A percentile compares a stretch with the other conserved stretches of the same genome.
Evolutionary conservation across 2,329 filamentous ascomycete genomes (phyloP).

Genomic region (Xylaria sp.): DNA sequence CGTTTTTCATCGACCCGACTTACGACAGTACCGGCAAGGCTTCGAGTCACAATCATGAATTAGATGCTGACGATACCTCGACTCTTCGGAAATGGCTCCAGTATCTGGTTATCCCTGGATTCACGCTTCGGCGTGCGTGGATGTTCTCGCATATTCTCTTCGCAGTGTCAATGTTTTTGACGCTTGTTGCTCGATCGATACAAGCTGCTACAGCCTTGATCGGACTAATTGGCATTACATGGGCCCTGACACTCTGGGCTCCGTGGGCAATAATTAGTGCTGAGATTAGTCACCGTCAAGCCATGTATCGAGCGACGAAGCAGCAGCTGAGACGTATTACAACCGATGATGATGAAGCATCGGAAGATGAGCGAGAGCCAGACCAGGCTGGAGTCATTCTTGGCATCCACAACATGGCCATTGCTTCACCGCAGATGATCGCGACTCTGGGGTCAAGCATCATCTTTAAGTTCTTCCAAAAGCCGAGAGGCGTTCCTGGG

Average conservation of each 20-base stretch:
- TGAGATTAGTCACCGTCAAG: constrained; percentile 85
- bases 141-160: constrained; percentile 85
- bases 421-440: constrained; percentile 89
- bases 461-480: constrained; percentile 86
- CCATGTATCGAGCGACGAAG: constrained; percentile 51
- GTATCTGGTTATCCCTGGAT: constrained; percentile 74
- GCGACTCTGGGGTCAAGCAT: constrained; percentile 83
- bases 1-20: constrained; percentile 83
- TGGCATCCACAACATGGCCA: constrained; percentile 94
- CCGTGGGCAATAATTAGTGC: constrained; percentile 94
- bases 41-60: constrained; percentile 26
- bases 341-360: constrained; percentile 33
- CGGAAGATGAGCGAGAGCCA: constrained; percentile 63
- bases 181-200: constrained; percentile 76
- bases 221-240: constrained; percentile 83
- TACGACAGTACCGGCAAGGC: constrained; percentile 60
- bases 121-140: constrained; percentile 90
- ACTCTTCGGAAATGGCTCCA: constrained; percentile 56
- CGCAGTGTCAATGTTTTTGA: constrained; percentile 78
- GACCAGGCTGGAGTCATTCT: constrained; percentile 90
- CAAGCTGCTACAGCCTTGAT: constrained; percentile 77
- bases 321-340: constrained; percentile 40
- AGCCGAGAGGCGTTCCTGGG: constrained; percentile 81
- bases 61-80: constrained; percentile 42
- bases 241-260: constrained; percentile 93